Base-by-base conservation (phyloP, 257 asterid species). In the Nicotiana attenuata region DNA sequence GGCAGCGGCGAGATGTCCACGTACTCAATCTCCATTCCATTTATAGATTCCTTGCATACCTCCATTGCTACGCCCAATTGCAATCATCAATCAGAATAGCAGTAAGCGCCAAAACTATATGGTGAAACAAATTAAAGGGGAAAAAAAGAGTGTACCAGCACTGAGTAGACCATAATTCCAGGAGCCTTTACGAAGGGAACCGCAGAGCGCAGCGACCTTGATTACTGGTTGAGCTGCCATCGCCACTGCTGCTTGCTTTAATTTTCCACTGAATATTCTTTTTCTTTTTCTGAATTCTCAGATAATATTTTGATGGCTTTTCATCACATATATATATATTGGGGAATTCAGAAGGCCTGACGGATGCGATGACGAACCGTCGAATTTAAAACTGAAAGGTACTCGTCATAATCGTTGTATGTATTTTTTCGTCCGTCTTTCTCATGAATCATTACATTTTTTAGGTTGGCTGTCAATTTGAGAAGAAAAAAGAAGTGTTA, bases 1-100 rank as follows among this genome's bases (percentile, higher is more conserved):
- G 97, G 98, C 71, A 95, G 76, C 0, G 88, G 85, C 14, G 97
- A 91, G 77, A 95, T 91, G 60, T 93, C 99, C 67, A 92, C 89
- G 47, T 87, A 89, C 83, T 95, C 98, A 4, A 93, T 84, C 86
- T 91, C 90, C 89, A 95, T 75, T 38, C 97, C 98, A 2, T 87
- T 76, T 3, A 95, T 56, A 1, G 94, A 85, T 78, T 84, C 73
- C 82, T 89, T 88, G 52, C 96, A 87, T 57, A 95, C 53, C 71
- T 91, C 93, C 57, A 88, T 90, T 1, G 99, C 99, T 95, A 68
- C 20, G 65, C 2, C 35, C 53, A 19, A 68, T n/a, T n/a, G n/a
- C 31, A 29, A 24, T n/a, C 22, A 1, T 53, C 33, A 31, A 59
- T 1, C 38, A 33, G n/a, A 38, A 65, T 26, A 11, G 13, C 35